Percentiles rank a stretch among this genome's conserved stretches.
Conservation (phyloP, 2,329 filamentous ascomycete species). For the Arachnopeziza araneosa region DNA sequence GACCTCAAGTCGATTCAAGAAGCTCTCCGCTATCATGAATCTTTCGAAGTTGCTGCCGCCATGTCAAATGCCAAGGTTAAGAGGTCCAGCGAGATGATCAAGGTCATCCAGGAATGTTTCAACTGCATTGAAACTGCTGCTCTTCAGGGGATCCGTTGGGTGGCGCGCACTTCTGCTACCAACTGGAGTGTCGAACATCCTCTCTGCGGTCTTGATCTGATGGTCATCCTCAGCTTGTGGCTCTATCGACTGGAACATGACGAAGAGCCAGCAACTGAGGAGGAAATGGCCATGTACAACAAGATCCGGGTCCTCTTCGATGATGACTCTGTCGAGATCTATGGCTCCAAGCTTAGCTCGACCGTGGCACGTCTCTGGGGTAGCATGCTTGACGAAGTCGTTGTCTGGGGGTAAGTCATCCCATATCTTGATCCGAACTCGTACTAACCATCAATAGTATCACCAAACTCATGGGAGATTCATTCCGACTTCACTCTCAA, state of each 20-base stretch:
- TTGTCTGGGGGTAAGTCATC: constrained; percentile 94
- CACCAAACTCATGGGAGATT: constrained; percentile 94
- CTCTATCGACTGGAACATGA: constrained; percentile 99
- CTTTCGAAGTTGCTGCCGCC: constrained; percentile 91
- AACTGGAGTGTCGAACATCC: constrained; percentile 99
- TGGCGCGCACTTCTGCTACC: constrained; percentile 92
- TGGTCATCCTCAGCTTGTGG: constrained; percentile 97
- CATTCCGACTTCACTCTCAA: constrained; percentile 94
- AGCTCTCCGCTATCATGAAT: constrained; percentile 92
- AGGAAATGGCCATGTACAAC: constrained; percentile 85
- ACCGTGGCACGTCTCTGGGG: constrained; percentile 94
- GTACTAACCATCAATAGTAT: constrained; percentile 57
- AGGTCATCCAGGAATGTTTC: constrained; percentile 96
- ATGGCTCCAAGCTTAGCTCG: constrained; percentile 83
- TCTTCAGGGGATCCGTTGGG: constrained; percentile 91
- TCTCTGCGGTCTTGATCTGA: constrained; percentile 90
- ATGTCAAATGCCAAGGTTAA: constrained; percentile 96
- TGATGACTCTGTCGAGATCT: constrained; percentile 79
- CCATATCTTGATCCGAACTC: neutral
- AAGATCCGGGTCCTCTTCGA: constrained; percentile 87
- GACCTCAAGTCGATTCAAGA: constrained; percentile 92
- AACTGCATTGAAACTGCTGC: constrained; percentile 96
- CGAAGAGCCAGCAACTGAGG: constrained; percentile 80
- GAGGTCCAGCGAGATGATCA: constrained; percentile 95
- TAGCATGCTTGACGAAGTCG: constrained; percentile 96